A percentile compares a stretch with the other conserved stretches of the same genome.
Conservation (phyloP, 495 filamentous ascomycete species). For the Bacidia rubella region DNA sequence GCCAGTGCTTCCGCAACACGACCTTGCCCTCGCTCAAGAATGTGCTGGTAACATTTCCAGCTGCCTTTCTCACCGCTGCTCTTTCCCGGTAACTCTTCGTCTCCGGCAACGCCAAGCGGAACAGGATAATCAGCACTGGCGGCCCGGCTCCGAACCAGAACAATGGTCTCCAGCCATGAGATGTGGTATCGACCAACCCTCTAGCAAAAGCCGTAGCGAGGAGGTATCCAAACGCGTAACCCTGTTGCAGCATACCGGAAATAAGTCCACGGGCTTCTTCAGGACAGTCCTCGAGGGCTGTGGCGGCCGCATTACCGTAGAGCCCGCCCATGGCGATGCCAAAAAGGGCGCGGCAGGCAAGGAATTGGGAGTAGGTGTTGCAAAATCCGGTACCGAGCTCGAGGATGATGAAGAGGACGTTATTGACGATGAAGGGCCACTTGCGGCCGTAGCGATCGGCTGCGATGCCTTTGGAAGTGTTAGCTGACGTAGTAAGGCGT, state of each 20-base stretch:
- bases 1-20: slow-evolving; percentile 63
- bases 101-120: slow-evolving; percentile 65
- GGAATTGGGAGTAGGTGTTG: slow-evolving; percentile 62
- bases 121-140: slow-evolving; percentile 67
- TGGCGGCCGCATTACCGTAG: slow-evolving; percentile 78
- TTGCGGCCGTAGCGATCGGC: slow-evolving; percentile 75
- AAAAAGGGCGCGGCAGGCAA: slow-evolving; percentile 72
- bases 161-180: slow-evolving; percentile 65
- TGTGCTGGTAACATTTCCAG: slow-evolving; percentile 37
- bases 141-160: slow-evolving; percentile 79
- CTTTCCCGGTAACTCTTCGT: slow-evolving; percentile 54
- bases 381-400: slow-evolving; percentile 74
- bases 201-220: slow-evolving; percentile 66
- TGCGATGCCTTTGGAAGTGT: slow-evolving; percentile 34
- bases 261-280: slow-evolving; percentile 59
- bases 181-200: slow-evolving; percentile 55
- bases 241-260: slow-evolving; percentile 74
- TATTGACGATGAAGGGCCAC: slow-evolving; percentile 80
- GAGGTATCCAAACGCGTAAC: slow-evolving; percentile 80
- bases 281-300: slow-evolving; percentile 75
- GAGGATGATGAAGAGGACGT: slow-evolving; percentile 64
- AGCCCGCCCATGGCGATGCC: slow-evolving; percentile 82
- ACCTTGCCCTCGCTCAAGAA: slow-evolving; percentile 67
- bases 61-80: slow-evolving; percentile 41
- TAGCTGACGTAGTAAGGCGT: background rate